Conservation (phyloP, 2,329 filamentous ascomycete genomes). For the Leptographium procerum region DNA sequence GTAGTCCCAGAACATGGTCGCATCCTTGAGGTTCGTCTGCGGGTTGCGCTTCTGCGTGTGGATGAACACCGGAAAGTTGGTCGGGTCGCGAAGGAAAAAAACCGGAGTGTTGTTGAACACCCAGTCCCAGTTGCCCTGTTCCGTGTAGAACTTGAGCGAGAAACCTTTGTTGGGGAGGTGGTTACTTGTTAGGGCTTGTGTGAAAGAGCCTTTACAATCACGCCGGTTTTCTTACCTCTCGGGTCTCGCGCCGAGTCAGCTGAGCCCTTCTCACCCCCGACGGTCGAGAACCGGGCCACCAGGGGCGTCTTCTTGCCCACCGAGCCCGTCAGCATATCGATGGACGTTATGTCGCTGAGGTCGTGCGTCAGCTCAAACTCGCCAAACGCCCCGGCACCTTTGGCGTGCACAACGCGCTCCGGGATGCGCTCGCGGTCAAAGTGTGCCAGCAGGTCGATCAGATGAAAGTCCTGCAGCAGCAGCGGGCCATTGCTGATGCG, state of each 20-base stretch:
- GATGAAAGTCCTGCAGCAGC: constrained; percentile 52
- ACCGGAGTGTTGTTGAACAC: constrained; percentile 66
- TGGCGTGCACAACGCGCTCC: constrained; percentile 18
- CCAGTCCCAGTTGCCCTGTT: constrained; percentile 64
- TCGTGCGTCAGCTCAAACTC: constrained; percentile 15
- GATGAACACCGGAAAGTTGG: constrained; percentile 65
- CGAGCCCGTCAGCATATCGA: constrained; percentile 9
- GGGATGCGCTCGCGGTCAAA: constrained; percentile 30
- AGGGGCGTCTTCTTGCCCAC: constrained; percentile 39
- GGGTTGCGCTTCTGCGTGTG: constrained; percentile 70
- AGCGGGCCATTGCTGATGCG: constrained; percentile 35
- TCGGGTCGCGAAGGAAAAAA: constrained; percentile 65
- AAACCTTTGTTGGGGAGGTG: too few species aligned
- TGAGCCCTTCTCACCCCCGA: constrained; percentile 59
- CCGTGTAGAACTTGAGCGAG: constrained; percentile 62
- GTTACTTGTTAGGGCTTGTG: too few species aligned
- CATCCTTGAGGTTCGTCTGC: constrained; percentile 56
- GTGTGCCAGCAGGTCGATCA: constrained; percentile 49
- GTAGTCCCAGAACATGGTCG: constrained; percentile 52
- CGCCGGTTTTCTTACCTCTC: constrained; percentile 20
- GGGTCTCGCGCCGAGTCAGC: constrained; percentile 71
- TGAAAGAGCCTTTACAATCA: too few species aligned
- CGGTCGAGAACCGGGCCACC: constrained; percentile 65
- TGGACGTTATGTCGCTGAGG: constrained; percentile 10
- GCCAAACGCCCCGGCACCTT: constrained; percentile 17